Percentiles rank a stretch among this genome's conserved stretches.
Evolutionary conservation across 106 monocot species (phyloP).

Genomic region (Amphibolis antarctica): DNA sequence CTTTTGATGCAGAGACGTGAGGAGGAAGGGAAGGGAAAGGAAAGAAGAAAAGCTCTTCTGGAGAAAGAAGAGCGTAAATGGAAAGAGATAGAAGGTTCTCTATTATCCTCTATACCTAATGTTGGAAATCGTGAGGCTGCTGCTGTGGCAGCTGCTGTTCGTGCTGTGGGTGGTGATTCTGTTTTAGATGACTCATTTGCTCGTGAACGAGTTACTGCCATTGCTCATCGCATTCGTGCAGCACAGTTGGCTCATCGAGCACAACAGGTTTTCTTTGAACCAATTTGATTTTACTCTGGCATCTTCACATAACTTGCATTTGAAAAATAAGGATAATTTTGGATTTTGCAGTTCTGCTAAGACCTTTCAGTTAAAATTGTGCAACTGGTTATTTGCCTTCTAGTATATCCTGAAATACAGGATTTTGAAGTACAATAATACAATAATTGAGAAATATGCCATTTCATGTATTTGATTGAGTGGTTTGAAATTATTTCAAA

Average conservation of each 20-base stretch:
- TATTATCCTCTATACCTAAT: slow-evolving; percentile 86
- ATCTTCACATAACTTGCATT: too few relatives aligned
- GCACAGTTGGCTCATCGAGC: slow-evolving; percentile 77
- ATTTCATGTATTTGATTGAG: too few relatives aligned
- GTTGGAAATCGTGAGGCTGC: slow-evolving; percentile 85
- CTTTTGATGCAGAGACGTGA: slow-evolving; percentile 89
- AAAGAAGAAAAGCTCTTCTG: slow-evolving; percentile 83
- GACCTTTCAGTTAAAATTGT: too few relatives aligned
- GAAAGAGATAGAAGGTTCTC: slow-evolving; percentile 91
- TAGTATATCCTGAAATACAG: too few relatives aligned
- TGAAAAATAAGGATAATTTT: too few relatives aligned
- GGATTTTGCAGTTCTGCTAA: too few relatives aligned
- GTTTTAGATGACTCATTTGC: slow-evolving; percentile 93
- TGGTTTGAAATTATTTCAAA: too few relatives aligned
- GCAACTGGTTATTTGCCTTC: too few relatives aligned
- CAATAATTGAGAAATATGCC: too few relatives aligned
- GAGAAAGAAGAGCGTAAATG: slow-evolving; percentile 97
- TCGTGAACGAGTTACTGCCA: slow-evolving; percentile 68
- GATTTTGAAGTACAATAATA: too few relatives aligned
- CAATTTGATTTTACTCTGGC: not conserved
- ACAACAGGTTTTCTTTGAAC: slow-evolving; percentile 50
- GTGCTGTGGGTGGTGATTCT: slow-evolving; percentile 96
- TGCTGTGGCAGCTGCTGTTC: slow-evolving; percentile 94
- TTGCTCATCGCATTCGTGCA: slow-evolving; percentile 67
- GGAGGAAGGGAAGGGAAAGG: slow-evolving; percentile 94